Percentiles rank a stretch among this genome's conserved stretches.
phyloP scores from a whole-genome alignment of 345 rosid species.

The Camelina neglecta region DNA sequence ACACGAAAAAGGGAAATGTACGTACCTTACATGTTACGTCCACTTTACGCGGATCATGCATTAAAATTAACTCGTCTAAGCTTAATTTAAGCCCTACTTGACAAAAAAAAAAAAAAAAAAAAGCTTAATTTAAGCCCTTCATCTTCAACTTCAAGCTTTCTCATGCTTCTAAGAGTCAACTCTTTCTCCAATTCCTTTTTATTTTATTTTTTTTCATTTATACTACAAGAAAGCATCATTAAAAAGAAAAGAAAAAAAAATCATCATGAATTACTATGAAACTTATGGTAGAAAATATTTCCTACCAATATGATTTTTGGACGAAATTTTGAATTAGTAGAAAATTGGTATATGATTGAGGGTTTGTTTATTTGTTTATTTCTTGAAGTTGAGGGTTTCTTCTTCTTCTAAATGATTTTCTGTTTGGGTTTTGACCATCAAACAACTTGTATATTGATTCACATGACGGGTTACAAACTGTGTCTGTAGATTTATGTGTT shows the following conservation, averaged over 20 bases:
- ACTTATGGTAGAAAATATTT: no score
- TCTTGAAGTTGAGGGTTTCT: not conserved
- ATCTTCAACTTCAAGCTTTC: conserved; percentile 38
- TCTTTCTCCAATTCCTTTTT: not conserved
- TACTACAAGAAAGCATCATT: no score
- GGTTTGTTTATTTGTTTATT: not conserved
- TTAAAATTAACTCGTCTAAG: conserved; percentile 27
- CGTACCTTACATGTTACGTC: conserved; percentile 41
- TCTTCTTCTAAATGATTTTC: not conserved
- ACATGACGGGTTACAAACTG: not conserved
- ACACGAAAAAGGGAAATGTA: conserved; percentile 19
- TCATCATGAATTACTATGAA: no score
- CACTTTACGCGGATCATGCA: conserved; percentile 37
- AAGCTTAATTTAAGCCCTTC: conserved; percentile 24
- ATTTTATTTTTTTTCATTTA: not conserved
- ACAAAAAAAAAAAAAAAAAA: no score
- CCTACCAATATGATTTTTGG: not conserved
- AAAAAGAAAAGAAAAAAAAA: no score
- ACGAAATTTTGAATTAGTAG: no score
- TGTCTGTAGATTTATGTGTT: not conserved
- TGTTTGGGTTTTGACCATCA: conserved; percentile 6
- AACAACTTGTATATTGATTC: not conserved
- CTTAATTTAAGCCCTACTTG: conserved; percentile 10
- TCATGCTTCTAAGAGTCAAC: conserved; percentile 28
- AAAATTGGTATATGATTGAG: no score